Evolutionary conservation across 2,329 filamentous ascomycete species (phyloP).

Genomic region (Colletotrichum eremochloae): DNA sequence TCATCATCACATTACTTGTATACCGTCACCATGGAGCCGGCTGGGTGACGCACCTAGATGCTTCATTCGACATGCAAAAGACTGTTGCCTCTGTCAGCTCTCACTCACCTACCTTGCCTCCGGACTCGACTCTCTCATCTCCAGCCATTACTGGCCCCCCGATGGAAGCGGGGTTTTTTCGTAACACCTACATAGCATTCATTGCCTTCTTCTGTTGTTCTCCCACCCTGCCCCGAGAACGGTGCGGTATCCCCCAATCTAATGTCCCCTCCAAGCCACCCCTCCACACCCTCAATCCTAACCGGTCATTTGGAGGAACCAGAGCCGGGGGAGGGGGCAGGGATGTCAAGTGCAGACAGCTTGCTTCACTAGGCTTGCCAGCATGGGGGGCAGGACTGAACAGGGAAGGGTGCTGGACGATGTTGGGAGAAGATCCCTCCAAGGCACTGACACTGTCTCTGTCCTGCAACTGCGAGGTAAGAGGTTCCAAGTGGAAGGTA

Average conservation of each 20-base stretch:
- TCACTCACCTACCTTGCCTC: neutral
- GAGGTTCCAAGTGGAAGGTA: slow-evolving; percentile 23
- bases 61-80: neutral
- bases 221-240: slow-evolving; percentile 19
- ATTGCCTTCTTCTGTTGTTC: slow-evolving; percentile 5
- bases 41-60: slow-evolving; percentile 1
- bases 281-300: slow-evolving; percentile 34
- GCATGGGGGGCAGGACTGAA: neutral
- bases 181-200: slow-evolving; percentile 11
- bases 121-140: neutral
- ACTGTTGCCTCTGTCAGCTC: neutral
- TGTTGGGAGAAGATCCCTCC: slow-evolving; percentile 16
- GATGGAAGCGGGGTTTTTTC: slow-evolving; percentile 26
- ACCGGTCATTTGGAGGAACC: slow-evolving; percentile 35
- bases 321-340: slow-evolving; percentile 20
- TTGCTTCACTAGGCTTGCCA: slow-evolving; percentile 13
- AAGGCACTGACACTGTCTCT: slow-evolving; percentile 16
- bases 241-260: slow-evolving; percentile 29
- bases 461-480: slow-evolving; percentile 7
- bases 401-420: neutral
- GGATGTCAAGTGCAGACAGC: slow-evolving; percentile 18
- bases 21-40: slow-evolving; percentile 6
- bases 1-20: neutral
- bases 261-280: slow-evolving; percentile 31
- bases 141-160: slow-evolving; percentile 21